Base-by-base conservation (phyloP, 1,139 yeast genomes). In the Magnusiomyces paraingens region DNA sequence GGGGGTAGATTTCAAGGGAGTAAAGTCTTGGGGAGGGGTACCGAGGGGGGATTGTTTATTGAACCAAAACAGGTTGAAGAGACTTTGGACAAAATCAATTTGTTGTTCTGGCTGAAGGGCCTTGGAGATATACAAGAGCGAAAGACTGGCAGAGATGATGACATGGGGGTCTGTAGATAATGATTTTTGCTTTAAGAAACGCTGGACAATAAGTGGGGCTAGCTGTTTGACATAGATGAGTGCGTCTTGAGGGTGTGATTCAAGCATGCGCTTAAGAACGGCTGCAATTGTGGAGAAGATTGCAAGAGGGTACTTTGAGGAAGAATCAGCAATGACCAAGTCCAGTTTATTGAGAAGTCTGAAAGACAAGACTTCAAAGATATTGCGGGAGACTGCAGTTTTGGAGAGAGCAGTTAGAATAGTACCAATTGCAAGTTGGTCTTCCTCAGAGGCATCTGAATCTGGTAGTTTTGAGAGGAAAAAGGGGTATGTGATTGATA, bases 401-500 rank as follows among this genome's bases (percentile, higher is more conserved):
- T 64, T 57, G 1, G 71, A 69, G 47, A 73, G 55, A 0, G 66
- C 60, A 2, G 64, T 59, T 6, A 71, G 60, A 20, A 69, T 58
- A 39, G 51, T 47, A 15, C 55, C 36, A n/a, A 36, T 39, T 26
- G 52, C 49, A 36, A 52, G 46, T 43, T 42, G 54, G 17, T 64
- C 69, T 5, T 57, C 53, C 17, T 68, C 40, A 6, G 50, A 22
- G 3, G 51, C 35, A 11, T 57, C 74, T 14, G 66, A 59, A 45
- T 74, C 76, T 0, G 86, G 83, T 38, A 82, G 66, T 43, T 75
- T 68, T 1, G 79, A 72, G 41, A 88, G 67, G 53, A 90, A 71
- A 35, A 73, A 74, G 1, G 91, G 87, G 52, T 88, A 73, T 1
- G 87, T 75, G 5, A 78, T 74, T 38, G 82, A 84, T 35, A 83